Evolutionary conservation across 2,329 filamentous ascomycete genomes (phyloP).

Genomic region (Trichophaea hybrida): DNA sequence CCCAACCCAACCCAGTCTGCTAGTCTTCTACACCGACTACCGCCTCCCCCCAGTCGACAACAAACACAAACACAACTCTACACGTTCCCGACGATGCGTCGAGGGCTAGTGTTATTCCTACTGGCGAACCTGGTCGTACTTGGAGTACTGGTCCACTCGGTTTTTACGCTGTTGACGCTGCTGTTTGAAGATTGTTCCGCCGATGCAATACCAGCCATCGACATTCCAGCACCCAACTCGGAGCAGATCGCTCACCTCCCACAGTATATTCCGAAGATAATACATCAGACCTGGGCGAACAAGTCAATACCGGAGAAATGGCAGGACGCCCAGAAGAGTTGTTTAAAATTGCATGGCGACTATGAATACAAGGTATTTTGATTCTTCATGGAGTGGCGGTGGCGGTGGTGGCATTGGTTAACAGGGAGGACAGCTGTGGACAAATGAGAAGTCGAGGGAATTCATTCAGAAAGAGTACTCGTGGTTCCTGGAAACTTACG

Average conservation of each 20-base stretch:
- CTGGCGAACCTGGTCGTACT: constrained; percentile 50
- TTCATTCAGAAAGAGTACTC: constrained; percentile 62
- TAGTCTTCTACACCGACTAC: background rate
- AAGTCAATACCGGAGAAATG: constrained; percentile 53
- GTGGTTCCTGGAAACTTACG: constrained; percentile 63
- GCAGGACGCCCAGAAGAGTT: constrained; percentile 50
- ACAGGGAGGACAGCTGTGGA: constrained; percentile 50
- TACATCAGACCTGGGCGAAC: constrained; percentile 64
- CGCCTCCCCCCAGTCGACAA: background rate
- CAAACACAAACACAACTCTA: background rate
- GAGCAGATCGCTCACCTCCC: constrained; percentile 37
- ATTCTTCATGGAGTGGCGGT: background rate
- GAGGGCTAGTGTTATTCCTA: constrained; percentile 42
- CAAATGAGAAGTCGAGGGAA: constrained; percentile 50
- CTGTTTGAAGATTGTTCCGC: constrained; percentile 52
- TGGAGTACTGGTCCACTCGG: constrained; percentile 48
- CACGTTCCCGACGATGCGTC: constrained; percentile 21
- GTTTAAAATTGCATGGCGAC: constrained; percentile 51
- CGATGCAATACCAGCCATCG: constrained; percentile 51
- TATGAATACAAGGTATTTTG: constrained; percentile 55
- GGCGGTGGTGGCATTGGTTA: background rate
- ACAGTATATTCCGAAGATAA: constrained; percentile 59
- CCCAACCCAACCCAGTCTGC: no score
- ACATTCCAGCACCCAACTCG: constrained; percentile 51
- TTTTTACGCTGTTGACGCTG: constrained; percentile 57